These are phyloP conservation scores for Pseudogymnoascus sp. DNA, from an alignment of 2,329 filamentous ascomycete species.

Conservation along the genomic window DNA sequence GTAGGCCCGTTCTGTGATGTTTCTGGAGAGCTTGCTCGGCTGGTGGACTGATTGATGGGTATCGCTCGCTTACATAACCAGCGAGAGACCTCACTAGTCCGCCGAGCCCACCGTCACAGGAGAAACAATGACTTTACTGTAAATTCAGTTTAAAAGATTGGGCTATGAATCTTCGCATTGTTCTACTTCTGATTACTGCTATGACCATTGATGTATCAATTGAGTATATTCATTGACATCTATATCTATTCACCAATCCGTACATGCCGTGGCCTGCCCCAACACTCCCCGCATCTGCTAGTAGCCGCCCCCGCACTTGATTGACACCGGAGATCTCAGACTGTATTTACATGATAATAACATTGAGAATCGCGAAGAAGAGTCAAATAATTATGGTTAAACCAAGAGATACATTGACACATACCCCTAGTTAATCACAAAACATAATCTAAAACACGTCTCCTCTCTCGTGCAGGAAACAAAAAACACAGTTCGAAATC, in stretches of 20 bases:
- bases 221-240: background rate
- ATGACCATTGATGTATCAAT: background rate
- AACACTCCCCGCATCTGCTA: background rate
- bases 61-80: slow-evolving; percentile 7
- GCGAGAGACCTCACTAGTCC: background rate
- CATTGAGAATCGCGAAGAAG: background rate
- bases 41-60: slow-evolving; percentile 8
- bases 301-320: slow-evolving; percentile 7
- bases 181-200: background rate
- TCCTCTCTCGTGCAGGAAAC: background rate
- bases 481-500: background rate
- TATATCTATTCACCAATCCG: background rate
- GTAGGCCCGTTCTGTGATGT: slow-evolving; percentile 8
- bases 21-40: slow-evolving; percentile 9
- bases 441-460: slow-evolving; percentile 1
- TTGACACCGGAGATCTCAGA: background rate
- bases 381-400: background rate
- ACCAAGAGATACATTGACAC: background rate
- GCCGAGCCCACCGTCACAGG: background rate
- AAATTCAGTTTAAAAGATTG: background rate
- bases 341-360: background rate
- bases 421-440: slow-evolving; percentile 10
- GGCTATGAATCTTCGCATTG: background rate
- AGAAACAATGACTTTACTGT: background rate
- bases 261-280: background rate